phyloP scores from a whole-genome alignment of 2,329 filamentous ascomycete species.

The Ascochyta koolunga region DNA sequence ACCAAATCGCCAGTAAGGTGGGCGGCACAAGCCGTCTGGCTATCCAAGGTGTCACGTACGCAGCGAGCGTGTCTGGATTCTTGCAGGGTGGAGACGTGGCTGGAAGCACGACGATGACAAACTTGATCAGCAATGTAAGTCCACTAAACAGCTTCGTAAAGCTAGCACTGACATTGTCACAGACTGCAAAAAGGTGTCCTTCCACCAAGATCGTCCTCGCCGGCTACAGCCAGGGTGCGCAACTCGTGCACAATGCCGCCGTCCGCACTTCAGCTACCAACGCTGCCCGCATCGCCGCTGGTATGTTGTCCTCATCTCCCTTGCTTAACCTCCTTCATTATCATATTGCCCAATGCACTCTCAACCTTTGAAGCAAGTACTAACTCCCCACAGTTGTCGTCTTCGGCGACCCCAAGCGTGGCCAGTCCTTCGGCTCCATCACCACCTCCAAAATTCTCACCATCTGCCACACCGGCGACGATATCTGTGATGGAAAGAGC shows the following conservation, averaged over 20 bases:
- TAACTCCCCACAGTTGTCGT: slow-evolving; percentile 28
- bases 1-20: slow-evolving; percentile 49
- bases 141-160: background rate
- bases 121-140: slow-evolving; percentile 39
- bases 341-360: too few relatives aligned
- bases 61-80: slow-evolving; percentile 52
- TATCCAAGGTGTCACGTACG: slow-evolving; percentile 62
- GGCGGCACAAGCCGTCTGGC: slow-evolving; percentile 52
- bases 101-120: slow-evolving; percentile 52
- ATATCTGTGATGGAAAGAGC: slow-evolving; percentile 30
- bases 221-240: slow-evolving; percentile 43
- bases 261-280: slow-evolving; percentile 21
- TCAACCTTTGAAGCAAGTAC: background rate
- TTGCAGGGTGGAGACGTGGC: slow-evolving; percentile 52
- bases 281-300: slow-evolving; percentile 21
- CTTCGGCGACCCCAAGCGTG: slow-evolving; percentile 43
- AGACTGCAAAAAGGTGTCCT: slow-evolving; percentile 24
- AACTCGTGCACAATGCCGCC: slow-evolving; percentile 53
- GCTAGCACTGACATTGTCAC: background rate
- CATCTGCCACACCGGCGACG: slow-evolving; percentile 40
- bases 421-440: slow-evolving; percentile 34
- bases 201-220: slow-evolving; percentile 30
- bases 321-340: background rate
- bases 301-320: slow-evolving; percentile 3
- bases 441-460: slow-evolving; percentile 28